Evolutionary conservation across 257 asterid genomes (phyloP), one percentile per base, ranked within the genome.

Genomic region (Primulina tabacum): DNA sequence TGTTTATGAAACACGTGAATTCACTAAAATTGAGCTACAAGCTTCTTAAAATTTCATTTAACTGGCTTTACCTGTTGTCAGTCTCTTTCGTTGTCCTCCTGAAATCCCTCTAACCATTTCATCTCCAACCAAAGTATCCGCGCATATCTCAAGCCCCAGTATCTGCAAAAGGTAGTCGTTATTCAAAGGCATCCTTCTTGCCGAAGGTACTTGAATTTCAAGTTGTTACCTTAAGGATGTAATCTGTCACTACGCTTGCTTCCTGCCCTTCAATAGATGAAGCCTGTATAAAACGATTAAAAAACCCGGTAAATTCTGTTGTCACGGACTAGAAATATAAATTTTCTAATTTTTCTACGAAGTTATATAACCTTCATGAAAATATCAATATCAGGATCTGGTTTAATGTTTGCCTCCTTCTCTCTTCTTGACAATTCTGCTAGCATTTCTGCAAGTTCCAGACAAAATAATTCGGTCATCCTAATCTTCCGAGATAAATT

Each of bases 91-190:
- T 71, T 93, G 95, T 0, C 98, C 98, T 26, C 98, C 98, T 0
- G 98, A 90, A 34, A 93, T 89, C 33, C 98, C 98, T 55, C 96
- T 78, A 10, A 89, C 18, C 95, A 93, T 89, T 80, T 81, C 96
- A 18, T 93, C 89, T 4, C 98, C 98, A 24, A 93, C 95, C 20
- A 87, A 11, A 9, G 88, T 89, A 77, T 93, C 98, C 29, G 98
- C 97, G 70, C 98, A 90, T 5, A 76, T 71, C 24, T 90, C 98
- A 73, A 93, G 95, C 67, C 97, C 98, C 83, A 92, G 70, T 3
- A 92, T 80, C 97, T 91, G 84, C 21, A 29, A 30, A 52, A 53
- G 62, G 20, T 58, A 14, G 18, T 68, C 47, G 62, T 28, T 57
- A 58, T 52, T 62, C 65, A 32, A 14, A 50, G 26, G 18, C 69